These are phyloP conservation scores for Rubus idaeus DNA, from an alignment of 306 rosid genomes.

Conservation along the genomic window DNA sequence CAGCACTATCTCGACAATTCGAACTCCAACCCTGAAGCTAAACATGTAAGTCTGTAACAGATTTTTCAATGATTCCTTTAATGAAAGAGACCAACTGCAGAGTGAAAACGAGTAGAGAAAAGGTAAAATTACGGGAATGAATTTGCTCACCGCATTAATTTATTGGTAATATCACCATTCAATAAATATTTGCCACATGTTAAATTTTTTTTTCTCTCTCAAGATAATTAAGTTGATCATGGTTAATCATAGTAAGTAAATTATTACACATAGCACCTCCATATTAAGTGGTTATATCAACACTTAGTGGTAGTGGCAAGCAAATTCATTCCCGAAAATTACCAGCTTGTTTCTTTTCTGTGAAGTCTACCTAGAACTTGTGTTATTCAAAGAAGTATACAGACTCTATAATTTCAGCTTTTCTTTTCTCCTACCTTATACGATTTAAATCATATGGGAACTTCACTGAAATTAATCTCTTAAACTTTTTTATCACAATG, in stretches of 20 bases:
- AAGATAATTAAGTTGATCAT: too few relatives aligned
- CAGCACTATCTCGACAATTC: constrained; percentile 34
- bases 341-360: background rate
- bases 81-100: constrained; percentile 3
- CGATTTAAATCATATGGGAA: background rate
- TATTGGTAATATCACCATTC: too few relatives aligned
- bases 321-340: too few relatives aligned
- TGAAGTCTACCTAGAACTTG: background rate
- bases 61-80: constrained; percentile 15
- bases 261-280: too few relatives aligned
- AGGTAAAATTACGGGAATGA: too few relatives aligned
- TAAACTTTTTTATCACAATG: background rate
- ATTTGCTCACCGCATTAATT: too few relatives aligned
- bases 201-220: too few relatives aligned
- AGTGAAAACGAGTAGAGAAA: background rate
- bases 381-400: background rate
- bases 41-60: background rate
- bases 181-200: too few relatives aligned
- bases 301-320: too few relatives aligned
- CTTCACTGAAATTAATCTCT: background rate
- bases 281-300: too few relatives aligned
- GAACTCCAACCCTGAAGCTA: background rate
- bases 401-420: background rate
- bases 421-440: background rate
- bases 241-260: too few relatives aligned